Evolutionary conservation across 371 early-diverging fungal species (phyloP).

Genomic region (Mortierella sp.): DNA sequence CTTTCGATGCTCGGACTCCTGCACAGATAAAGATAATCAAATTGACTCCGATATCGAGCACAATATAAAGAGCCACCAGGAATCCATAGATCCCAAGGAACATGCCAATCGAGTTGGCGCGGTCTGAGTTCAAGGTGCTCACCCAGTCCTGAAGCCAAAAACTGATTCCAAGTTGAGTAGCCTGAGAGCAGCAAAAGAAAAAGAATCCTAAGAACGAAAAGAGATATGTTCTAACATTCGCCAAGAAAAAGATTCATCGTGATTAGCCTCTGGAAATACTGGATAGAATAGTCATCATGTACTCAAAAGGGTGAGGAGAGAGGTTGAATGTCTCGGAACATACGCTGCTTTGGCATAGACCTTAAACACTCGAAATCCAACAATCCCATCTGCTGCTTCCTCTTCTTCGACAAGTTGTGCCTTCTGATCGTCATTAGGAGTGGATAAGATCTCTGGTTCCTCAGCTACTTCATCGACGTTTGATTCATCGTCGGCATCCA

Average conservation of each 20-base stretch:
- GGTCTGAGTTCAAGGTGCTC: constrained; percentile 37
- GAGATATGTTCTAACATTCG: constrained; percentile 42
- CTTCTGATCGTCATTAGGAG: constrained; percentile 46
- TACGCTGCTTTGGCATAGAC: constrained; percentile 63
- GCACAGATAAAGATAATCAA: constrained; percentile 2
- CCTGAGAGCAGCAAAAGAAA: constrained; percentile 9
- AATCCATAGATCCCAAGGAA: constrained; percentile 79
- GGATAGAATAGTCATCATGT: too few relatives aligned
- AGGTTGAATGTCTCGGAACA: not conserved
- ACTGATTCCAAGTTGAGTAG: constrained; percentile 7
- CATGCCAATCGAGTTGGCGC: constrained; percentile 47
- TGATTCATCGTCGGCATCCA: not conserved
- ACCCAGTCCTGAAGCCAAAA: constrained; percentile 81
- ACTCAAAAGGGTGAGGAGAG: not conserved
- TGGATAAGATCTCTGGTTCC: constrained; percentile 21
- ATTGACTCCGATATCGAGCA: constrained; percentile 1
- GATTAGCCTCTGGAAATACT: too few relatives aligned
- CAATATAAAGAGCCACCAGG: constrained; percentile 68
- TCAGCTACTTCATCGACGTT: constrained; percentile 56
- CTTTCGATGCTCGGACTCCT: constrained; percentile 7
- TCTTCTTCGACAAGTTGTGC: not conserved
- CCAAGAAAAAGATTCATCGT: not conserved
- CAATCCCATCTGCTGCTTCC: constrained; percentile 63
- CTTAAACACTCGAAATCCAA: constrained; percentile 58
- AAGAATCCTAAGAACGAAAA: constrained; percentile 10